These are phyloP conservation scores for Penicillium janthinellum DNA, from an alignment of 2,329 filamentous ascomycete genomes.

Conservation along the genomic window DNA sequence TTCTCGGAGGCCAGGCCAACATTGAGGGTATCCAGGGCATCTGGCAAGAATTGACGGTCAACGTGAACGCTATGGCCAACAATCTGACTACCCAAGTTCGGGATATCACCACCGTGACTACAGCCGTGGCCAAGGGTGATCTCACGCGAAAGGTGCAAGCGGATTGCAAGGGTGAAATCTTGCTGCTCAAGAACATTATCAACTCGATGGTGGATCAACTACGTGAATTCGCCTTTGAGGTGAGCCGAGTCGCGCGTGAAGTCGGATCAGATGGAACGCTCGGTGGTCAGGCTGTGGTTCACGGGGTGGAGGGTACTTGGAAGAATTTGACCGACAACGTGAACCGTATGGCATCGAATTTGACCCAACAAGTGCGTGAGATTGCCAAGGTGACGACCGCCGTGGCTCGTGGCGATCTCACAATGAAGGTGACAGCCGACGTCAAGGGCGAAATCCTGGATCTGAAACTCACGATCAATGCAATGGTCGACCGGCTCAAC, in stretches of 20 bases:
- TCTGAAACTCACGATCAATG: constrained; percentile 80
- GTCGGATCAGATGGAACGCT: constrained; percentile 91
- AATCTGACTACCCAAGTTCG: constrained; percentile 85
- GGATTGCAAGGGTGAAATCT: constrained; percentile 83
- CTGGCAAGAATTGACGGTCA: constrained; percentile 81
- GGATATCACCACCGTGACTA: constrained; percentile 79
- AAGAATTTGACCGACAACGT: constrained; percentile 89
- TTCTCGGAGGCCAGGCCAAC: constrained; percentile 75
- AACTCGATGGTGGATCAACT: constrained; percentile 98
- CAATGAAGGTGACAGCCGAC: constrained; percentile 88
- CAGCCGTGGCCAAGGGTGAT: constrained; percentile 74
- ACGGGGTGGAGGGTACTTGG: constrained; percentile 94
- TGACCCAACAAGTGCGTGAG: constrained; percentile 93
- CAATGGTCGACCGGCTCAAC: constrained; percentile 63
- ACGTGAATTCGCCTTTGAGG: constrained; percentile 90
- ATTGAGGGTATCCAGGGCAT: constrained; percentile 80
- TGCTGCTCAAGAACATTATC: constrained; percentile 91
- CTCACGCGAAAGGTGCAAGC: constrained; percentile 93
- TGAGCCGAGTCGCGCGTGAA: constrained; percentile 89
- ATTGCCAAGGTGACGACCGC: constrained; percentile 94
- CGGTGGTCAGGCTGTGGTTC: constrained; percentile 87
- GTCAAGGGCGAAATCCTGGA: constrained; percentile 89
- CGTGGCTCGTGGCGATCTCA: constrained; percentile 86
- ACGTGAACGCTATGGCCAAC: constrained; percentile 81
- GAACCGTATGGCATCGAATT: constrained; percentile 95